phyloP scores from a whole-genome alignment of 2,329 filamentous ascomycete genomes.

The Hypoxylon sp. region DNA sequence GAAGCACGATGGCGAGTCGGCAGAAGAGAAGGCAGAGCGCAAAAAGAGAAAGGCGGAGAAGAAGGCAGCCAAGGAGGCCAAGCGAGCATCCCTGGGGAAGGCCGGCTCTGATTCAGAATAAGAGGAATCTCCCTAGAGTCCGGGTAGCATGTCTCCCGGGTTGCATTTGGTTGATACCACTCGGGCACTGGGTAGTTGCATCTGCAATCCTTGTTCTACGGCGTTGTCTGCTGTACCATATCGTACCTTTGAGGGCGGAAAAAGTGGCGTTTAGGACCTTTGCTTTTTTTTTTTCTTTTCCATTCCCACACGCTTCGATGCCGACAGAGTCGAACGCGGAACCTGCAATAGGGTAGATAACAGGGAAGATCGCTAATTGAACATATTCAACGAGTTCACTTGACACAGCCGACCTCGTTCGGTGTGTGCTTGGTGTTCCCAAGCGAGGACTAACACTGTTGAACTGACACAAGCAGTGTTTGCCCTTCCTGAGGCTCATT shows the following conservation, averaged over 20 bases:
- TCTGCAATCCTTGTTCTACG: constrained; percentile 35
- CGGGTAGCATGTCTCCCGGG: constrained; percentile 23
- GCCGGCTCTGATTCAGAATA: constrained; percentile 62
- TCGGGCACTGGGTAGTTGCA: constrained; percentile 22
- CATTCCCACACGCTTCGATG: constrained; percentile 10
- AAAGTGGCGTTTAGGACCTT: constrained; percentile 43
- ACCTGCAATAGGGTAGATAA: constrained; percentile 30
- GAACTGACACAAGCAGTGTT: not conserved
- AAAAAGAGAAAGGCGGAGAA: constrained; percentile 68
- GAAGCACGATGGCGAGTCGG: constrained; percentile 79
- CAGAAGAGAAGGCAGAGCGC: constrained; percentile 71
- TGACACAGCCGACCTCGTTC: not conserved
- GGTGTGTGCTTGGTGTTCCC: not conserved
- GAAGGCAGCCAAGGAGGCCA: constrained; percentile 64
- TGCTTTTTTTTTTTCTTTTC: constrained; percentile 21
- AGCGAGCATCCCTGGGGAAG: constrained; percentile 62
- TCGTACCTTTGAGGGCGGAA: constrained; percentile 36
- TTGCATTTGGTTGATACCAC: constrained; percentile 41
- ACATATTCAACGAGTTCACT: constrained; percentile 20
- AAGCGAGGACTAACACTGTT: not conserved
- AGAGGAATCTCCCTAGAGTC: constrained; percentile 33
- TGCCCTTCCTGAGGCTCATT: not conserved
- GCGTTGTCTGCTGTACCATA: constrained; percentile 44
- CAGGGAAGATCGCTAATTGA: constrained; percentile 17
- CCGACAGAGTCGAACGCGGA: constrained; percentile 19